These are phyloP conservation scores for Tricholoma furcatifolium DNA, from an alignment of 768 basidiomycete genomes.

Conservation along the genomic window DNA sequence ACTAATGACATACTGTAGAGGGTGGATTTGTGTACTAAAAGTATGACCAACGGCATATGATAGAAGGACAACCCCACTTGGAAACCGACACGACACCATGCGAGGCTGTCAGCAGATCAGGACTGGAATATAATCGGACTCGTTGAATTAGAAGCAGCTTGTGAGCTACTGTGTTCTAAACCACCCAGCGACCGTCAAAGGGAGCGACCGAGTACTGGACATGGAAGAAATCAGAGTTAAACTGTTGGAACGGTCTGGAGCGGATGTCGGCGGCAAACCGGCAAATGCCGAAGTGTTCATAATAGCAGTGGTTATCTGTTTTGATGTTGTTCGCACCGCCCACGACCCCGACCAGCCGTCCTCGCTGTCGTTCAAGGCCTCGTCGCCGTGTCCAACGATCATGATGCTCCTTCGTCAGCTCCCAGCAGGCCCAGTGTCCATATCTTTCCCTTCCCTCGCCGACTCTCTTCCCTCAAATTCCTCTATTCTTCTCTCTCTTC, in stretches of 20 bases:
- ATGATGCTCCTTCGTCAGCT: constrained; percentile 24
- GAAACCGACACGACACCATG: too few species aligned
- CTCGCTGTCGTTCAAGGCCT: constrained; percentile 19
- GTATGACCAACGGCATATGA: too few species aligned
- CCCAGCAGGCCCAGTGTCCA: constrained; percentile 19
- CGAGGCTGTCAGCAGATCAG: too few species aligned
- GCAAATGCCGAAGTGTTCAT: constrained; percentile 19
- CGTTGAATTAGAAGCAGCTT: too few species aligned
- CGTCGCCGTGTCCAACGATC: constrained; percentile 19
- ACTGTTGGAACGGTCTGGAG: background rate
- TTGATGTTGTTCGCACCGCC: constrained; percentile 8
- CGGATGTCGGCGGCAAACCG: constrained; percentile 1
- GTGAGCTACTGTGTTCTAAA: too few species aligned
- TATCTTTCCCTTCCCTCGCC: constrained; percentile 15
- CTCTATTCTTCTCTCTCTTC: constrained; percentile 24
- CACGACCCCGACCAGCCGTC: constrained; percentile 21
- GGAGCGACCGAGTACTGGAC: background rate
- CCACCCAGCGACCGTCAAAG: too few species aligned
- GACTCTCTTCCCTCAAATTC: constrained; percentile 22
- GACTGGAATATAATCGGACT: too few species aligned
- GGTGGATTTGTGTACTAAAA: too few species aligned
- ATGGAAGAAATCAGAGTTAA: too few species aligned
- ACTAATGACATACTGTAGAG: too few species aligned
- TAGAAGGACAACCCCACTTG: too few species aligned
- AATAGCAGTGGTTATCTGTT: constrained; percentile 8